Evolutionary conservation across 23 red algal species (phyloP).

Genomic region (Gracilaria caudata): DNA sequence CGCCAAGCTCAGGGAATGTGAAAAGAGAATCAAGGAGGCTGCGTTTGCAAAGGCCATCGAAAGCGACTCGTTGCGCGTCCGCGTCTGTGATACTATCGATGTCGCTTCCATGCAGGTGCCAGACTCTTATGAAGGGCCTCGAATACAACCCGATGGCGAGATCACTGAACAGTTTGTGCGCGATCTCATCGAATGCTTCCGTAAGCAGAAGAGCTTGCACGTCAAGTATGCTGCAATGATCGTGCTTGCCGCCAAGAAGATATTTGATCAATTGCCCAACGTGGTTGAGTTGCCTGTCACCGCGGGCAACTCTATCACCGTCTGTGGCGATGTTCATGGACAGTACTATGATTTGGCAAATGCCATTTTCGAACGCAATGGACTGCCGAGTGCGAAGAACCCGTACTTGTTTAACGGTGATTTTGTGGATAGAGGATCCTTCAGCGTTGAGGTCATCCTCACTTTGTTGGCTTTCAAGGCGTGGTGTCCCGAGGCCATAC

Average conservation of each 20-base stretch:
- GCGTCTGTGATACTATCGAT: slow-evolving; percentile 74
- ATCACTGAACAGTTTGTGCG: slow-evolving; percentile 73
- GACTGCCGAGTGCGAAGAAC: slow-evolving; percentile 83
- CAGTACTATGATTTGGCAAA: slow-evolving; percentile 96
- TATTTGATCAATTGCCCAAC: slow-evolving; percentile 71
- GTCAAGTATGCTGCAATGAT: slow-evolving; percentile 80
- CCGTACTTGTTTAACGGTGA: slow-evolving; percentile 99
- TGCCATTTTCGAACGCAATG: slow-evolving; percentile 91
- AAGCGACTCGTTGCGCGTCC: slow-evolving; percentile 57
- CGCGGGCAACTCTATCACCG: slow-evolving; percentile 69
- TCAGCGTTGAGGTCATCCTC: slow-evolving; percentile 95
- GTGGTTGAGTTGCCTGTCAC: slow-evolving; percentile 75
- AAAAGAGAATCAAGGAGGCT: slow-evolving; percentile 73
- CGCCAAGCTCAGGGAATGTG: slow-evolving; percentile 93
- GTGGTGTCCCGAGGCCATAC: slow-evolving; percentile 82
- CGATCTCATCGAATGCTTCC: slow-evolving; percentile 73
- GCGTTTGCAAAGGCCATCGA: slow-evolving; percentile 95
- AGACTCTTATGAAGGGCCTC: slow-evolving; percentile 85
- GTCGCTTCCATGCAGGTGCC: slow-evolving; percentile 70
- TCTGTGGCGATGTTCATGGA: slow-evolving; percentile 98
- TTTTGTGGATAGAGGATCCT: slow-evolving; percentile 98
- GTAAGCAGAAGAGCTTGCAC: slow-evolving; percentile 76
- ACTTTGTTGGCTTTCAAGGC: slow-evolving; percentile 87
- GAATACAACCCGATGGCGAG: slow-evolving; percentile 52
- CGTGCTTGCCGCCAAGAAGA: slow-evolving; percentile 64